Percentiles rank a stretch among this genome's conserved stretches.
These are phyloP conservation scores for Talaromyces amestolkiae DNA, from an alignment of 2,329 filamentous ascomycete genomes.

Conservation along the genomic window DNA sequence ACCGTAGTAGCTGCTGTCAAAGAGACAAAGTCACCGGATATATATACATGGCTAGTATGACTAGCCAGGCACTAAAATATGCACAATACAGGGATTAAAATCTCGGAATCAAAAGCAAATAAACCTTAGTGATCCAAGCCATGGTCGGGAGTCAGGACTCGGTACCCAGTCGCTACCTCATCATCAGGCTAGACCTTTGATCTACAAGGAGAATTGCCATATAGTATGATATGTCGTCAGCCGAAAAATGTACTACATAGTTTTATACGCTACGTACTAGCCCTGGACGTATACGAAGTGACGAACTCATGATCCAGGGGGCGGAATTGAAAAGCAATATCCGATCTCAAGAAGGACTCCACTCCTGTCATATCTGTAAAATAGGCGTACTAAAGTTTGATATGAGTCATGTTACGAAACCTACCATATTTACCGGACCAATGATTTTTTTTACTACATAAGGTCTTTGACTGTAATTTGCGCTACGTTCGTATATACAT, in stretches of 20 bases:
- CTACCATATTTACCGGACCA: neutral
- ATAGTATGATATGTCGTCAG: neutral
- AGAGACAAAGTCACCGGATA: neutral
- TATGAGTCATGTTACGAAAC: neutral
- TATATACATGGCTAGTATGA: neutral
- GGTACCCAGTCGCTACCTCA: neutral
- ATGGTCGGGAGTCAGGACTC: neutral
- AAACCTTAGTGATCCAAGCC: neutral
- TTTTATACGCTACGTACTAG: neutral
- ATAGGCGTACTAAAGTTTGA: neutral
- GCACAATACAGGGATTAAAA: neutral
- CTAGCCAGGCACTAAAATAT: too few species aligned
- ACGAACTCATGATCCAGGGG: neutral
- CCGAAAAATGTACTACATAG: neutral
- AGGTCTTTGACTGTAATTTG: neutral
- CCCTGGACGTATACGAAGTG: neutral
- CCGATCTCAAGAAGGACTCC: neutral
- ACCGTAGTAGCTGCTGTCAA: neutral
- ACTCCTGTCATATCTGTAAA: constrained; percentile 8
- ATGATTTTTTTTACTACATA: neutral
- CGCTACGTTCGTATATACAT: neutral
- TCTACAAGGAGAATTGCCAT: neutral
- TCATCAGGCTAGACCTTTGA: neutral
- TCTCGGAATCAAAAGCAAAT: neutral
- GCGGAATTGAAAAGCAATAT: neutral